phyloP scores from a whole-genome alignment of 2,329 filamentous ascomycete genomes.

The Penicillium sp. region DNA sequence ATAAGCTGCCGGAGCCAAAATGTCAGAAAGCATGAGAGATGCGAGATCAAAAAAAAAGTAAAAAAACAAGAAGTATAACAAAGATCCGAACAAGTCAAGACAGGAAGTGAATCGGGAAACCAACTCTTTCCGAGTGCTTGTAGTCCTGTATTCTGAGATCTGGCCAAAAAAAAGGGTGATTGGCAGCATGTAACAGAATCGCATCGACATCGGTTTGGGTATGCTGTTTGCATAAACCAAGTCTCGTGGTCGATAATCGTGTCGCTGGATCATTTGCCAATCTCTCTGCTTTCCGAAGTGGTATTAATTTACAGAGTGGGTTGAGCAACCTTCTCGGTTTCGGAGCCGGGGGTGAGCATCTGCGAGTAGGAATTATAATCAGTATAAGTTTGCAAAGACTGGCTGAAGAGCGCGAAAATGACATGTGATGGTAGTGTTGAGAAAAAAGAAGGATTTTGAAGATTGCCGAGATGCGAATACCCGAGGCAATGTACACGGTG shows the following conservation, averaged over 20 bases:
- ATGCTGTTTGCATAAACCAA: conserved; percentile 1
- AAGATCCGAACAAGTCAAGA: conserved; percentile 1
- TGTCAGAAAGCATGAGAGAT: conserved; percentile 29
- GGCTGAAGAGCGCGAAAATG: neutral
- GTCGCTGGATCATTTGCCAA: conserved; percentile 19
- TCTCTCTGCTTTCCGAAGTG: conserved; percentile 20
- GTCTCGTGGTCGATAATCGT: conserved; percentile 8
- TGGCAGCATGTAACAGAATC: neutral
- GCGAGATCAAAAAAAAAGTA: conserved; percentile 18
- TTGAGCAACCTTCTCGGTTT: conserved; percentile 33
- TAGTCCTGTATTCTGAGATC: neutral
- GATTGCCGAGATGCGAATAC: neutral
- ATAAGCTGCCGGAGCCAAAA: conserved; percentile 32
- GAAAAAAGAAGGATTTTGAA: neutral
- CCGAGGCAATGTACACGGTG: conserved; percentile 7
- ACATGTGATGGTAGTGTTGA: neutral
- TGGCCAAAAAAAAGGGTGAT: neutral
- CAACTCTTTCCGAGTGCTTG: neutral
- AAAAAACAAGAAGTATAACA: conserved; percentile 8
- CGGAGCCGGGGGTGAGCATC: conserved; percentile 46
- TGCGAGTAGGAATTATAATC: conserved; percentile 18
- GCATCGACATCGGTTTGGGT: neutral
- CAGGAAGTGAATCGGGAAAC: neutral
- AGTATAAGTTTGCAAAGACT: conserved; percentile 5
- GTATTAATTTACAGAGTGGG: conserved; percentile 40